phyloP scores from a whole-genome alignment of 352 stramenopile species.

The Phytopythium sindhum region DNA sequence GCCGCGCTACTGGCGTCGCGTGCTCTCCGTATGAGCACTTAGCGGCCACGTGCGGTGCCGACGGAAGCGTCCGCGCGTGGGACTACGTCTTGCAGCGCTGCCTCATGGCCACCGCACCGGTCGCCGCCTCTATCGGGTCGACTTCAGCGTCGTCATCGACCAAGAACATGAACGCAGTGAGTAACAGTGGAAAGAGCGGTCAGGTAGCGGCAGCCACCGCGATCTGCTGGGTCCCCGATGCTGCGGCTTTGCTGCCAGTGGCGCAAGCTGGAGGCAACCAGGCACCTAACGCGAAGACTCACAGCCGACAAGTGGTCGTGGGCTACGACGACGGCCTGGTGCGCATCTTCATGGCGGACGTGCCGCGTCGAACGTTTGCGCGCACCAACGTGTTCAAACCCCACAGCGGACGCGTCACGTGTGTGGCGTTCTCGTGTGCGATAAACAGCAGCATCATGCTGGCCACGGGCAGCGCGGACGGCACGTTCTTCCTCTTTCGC shows the following conservation, averaged over 20 bases:
- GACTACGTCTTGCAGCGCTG: constrained; percentile 73
- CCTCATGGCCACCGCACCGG: constrained; percentile 19
- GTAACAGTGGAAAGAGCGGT: background rate
- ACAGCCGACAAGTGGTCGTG: constrained; percentile 77
- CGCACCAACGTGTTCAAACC: constrained; percentile 86
- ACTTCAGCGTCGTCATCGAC: constrained; percentile 8
- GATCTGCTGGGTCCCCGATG: constrained; percentile 74
- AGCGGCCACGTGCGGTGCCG: constrained; percentile 75
- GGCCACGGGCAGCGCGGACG: constrained; percentile 77
- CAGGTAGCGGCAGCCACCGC: constrained; percentile 37
- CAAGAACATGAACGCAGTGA: background rate
- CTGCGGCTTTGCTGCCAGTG: constrained; percentile 31
- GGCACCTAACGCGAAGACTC: background rate
- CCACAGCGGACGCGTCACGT: constrained; percentile 72
- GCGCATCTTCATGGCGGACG: constrained; percentile 60
- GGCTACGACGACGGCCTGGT: constrained; percentile 90
- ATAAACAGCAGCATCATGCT: constrained; percentile 23
- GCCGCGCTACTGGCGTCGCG: constrained; percentile 61
- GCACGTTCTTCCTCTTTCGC: constrained; percentile 87
- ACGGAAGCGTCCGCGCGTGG: constrained; percentile 85
- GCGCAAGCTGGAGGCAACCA: background rate
- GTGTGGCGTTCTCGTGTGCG: constrained; percentile 65
- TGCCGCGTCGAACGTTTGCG: constrained; percentile 45
- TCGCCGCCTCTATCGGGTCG: background rate
- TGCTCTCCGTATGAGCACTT: constrained; percentile 87